phyloP scores from a whole-genome alignment of 352 stramenopile genomes.

The Phytopythium sindhum region DNA sequence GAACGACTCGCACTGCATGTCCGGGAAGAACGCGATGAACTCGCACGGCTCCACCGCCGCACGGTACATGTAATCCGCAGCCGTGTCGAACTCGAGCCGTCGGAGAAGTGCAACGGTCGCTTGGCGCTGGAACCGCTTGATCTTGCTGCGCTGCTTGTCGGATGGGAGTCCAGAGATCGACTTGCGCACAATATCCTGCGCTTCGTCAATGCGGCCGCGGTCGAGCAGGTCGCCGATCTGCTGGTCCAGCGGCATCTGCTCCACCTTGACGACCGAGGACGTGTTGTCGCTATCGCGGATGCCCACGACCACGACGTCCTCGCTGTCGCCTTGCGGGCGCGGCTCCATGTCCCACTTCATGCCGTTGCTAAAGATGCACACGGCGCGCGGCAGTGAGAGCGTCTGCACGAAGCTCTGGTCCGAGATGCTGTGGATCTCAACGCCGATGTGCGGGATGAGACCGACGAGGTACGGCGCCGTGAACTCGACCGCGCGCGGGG shows the following conservation, averaged over 20 bases:
- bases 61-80: conserved; percentile 84
- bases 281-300: conserved; percentile 55
- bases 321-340: conserved; percentile 57
- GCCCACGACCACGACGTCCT: conserved; percentile 79
- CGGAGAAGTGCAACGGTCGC: conserved; percentile 74
- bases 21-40: conserved; percentile 85
- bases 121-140: conserved; percentile 86
- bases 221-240: conserved; percentile 83
- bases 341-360: conserved; percentile 91
- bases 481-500: conserved; percentile 68
- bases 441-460: conserved; percentile 65
- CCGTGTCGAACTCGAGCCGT: conserved; percentile 73
- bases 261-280: conserved; percentile 81
- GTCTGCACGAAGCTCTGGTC: conserved; percentile 79
- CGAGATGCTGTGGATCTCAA: conserved; percentile 76
- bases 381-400: conserved; percentile 53
- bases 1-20: conserved; percentile 77
- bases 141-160: conserved; percentile 87
- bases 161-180: conserved; percentile 64
- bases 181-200: conserved; percentile 81
- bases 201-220: conserved; percentile 82
- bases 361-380: conserved; percentile 84
- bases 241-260: conserved; percentile 83
- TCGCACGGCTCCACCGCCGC: conserved; percentile 82
- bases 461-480: conserved; percentile 77